Base-by-base conservation (phyloP, 2,329 filamentous ascomycete genomes). In the Colletotrichum sp. region DNA sequence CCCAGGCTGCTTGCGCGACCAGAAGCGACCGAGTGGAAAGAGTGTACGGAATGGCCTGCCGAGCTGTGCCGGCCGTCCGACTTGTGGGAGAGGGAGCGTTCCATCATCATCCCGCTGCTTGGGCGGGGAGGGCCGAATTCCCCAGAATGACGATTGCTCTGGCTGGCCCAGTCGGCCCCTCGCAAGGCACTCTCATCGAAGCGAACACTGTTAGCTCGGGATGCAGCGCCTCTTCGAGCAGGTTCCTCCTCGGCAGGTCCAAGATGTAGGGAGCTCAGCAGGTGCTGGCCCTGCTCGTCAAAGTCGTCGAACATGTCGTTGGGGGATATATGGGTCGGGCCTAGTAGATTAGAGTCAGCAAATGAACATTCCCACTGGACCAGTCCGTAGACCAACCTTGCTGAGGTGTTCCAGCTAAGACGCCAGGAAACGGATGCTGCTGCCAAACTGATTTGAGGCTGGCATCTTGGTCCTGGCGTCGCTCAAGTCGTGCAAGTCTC, bases 151-250 rank as follows among this genome's bases (percentile, higher is more conserved):
- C 96, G 92, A 75, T 94, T 95, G 78, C 92, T 92, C 81, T 98
- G 95, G 49, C 87, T 87, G 52, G 93, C 93, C 92, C 97, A 98
- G 83, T 96, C 91, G 10, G 92, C 96, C 64, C 95, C 94, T 80
- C 98, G 96, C 80, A 98, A 92, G 16, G 96, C 96, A 82, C 95
- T 98, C 83, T 99, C 96, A 82, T 99, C 97, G 81, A 99, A 99
- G 49, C 97, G 95, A 79, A 99, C 97, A 82, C 97, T 99, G 83
- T 99, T 99, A 64, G 97, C 96, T 80, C 97, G 92, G 21, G 97
- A 99, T 21, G 95, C 94, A 24, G 95, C 95, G 70, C 97, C 95
- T 78, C 96, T 92, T 49, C 95, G 92, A 73, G 95, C 93, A 36
- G 95, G 95, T 82, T 96, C 94, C 78, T 99, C 96, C 77, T 98